Conservation (phyloP, 306 rosid genomes). For the Prunus campanulata region DNA sequence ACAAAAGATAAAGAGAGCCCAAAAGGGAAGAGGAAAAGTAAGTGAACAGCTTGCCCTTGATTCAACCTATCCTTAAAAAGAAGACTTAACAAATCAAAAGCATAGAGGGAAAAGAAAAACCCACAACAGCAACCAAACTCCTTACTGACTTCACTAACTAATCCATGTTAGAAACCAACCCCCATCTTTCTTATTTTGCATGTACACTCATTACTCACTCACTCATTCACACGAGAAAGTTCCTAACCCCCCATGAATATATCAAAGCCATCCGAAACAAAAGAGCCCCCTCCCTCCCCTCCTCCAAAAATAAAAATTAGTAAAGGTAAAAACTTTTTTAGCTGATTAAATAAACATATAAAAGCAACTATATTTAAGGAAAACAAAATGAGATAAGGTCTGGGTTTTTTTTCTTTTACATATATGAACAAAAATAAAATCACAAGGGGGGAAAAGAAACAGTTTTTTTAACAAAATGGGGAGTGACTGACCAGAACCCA, state of each 20-base stretch:
- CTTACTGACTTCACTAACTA: conserved; percentile 28
- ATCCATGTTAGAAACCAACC: conserved; percentile 22
- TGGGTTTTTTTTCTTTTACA: not conserved
- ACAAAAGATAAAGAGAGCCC: conserved; percentile 1
- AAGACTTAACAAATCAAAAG: not conserved
- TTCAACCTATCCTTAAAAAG: not conserved
- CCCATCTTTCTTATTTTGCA: conserved; percentile 10
- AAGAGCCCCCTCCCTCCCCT: not conserved
- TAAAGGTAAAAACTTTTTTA: not conserved
- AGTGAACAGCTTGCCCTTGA: not conserved
- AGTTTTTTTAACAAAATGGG: conserved; percentile 1
- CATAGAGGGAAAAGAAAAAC: conserved; percentile 12
- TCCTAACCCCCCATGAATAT: not conserved
- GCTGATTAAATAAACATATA: not conserved
- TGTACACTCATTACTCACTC: conserved; percentile 6
- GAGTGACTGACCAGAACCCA: conserved; percentile 64
- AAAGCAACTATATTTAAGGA: not conserved
- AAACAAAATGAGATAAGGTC: not conserved
- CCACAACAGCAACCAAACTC: conserved; percentile 35
- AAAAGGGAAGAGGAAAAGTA: not conserved
- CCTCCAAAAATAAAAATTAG: not conserved
- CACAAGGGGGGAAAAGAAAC: not conserved
- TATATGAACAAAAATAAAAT: not conserved
- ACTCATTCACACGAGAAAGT: not conserved
- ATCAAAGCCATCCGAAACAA: not conserved